Base-by-base conservation (phyloP, 140 eudicot genomes). In the Anethum foeniculum region DNA sequence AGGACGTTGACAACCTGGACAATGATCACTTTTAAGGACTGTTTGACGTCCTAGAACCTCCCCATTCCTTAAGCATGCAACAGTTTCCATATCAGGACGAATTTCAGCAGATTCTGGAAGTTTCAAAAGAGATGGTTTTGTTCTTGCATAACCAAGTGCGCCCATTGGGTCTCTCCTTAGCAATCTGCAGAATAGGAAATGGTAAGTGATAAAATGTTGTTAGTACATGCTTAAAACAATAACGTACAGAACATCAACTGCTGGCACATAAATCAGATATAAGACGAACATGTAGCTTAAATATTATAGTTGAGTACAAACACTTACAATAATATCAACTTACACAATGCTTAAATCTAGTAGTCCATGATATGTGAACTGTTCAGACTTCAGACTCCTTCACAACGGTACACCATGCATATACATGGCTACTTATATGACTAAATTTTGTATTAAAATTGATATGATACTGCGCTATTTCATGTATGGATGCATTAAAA, bases 101-200 rank as follows among this genome's bases (percentile, higher is more conserved):
- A 84, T 88, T 82, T 84, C 84, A 79, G 86, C 86, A 82, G 92
- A 83, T 82, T 88, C 90, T 54, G 79, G 86, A 67, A 82, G 80
- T 81, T 81, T 88, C 81, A 78, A 75, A 27, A 62, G 36, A 62
- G 34, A n/a, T 62, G 80, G 83, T 72, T 89, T 87, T 38, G 83
- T 38, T 81, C 85, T 88, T 54, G 88, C 90, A 84, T 90, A 92
- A 80, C 98, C 98, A 85, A 94, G 96, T 58, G 98, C 98, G 43
- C 98, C 97, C 98, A 92, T 92, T 77, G 98, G 97, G 84, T 94
- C 94, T 90, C 98, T 87, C 84, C 98, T 89, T 67, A 94, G 85
- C 88, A 94, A 82, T 88, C 98, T 94, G 90, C 81, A 67, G n/a
- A 23, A n/a, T n/a, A 71, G 41, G 49, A 18, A 60, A 32, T 4